Evolutionary conservation across 345 rosid species (phyloP).

Genomic region (Limnanthes douglasii): DNA sequence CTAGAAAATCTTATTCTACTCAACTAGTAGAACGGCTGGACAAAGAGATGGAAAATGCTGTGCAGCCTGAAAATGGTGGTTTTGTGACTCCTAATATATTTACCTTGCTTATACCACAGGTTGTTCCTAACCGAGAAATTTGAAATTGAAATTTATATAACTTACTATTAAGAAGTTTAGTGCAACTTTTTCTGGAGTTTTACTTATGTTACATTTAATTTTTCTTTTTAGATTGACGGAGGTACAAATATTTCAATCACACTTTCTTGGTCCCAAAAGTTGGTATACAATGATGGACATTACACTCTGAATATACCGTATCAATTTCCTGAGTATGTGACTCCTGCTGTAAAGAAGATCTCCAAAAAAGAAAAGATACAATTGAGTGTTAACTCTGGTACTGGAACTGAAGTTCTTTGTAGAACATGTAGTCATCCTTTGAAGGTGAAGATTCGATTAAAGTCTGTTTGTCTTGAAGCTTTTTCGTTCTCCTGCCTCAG

Average conservation of each 20-base stretch:
- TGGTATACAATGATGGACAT: constrained; percentile 35
- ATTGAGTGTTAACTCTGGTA: constrained; percentile 52
- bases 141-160: neutral
- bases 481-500: neutral
- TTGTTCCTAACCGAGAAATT: constrained; percentile 10
- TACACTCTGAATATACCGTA: constrained; percentile 57
- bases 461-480: neutral
- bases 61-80: constrained; percentile 34
- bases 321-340: constrained; percentile 69
- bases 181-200: neutral
- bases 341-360: constrained; percentile 67
- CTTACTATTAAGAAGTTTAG: neutral
- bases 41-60: constrained; percentile 25
- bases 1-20: constrained; percentile 42
- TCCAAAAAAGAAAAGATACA: constrained; percentile 59
- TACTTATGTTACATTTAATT: neutral
- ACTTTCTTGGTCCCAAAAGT: constrained; percentile 70
- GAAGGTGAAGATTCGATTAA: constrained; percentile 32
- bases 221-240: constrained; percentile 53
- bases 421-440: constrained; percentile 67
- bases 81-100: constrained; percentile 57
- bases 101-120: constrained; percentile 68
- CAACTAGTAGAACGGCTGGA: constrained; percentile 29
- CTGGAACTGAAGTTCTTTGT: constrained; percentile 47
- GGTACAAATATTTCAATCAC: constrained; percentile 59